Conservation (phyloP, 2,329 filamentous ascomycete species). For the Xylariaceae sp. region DNA sequence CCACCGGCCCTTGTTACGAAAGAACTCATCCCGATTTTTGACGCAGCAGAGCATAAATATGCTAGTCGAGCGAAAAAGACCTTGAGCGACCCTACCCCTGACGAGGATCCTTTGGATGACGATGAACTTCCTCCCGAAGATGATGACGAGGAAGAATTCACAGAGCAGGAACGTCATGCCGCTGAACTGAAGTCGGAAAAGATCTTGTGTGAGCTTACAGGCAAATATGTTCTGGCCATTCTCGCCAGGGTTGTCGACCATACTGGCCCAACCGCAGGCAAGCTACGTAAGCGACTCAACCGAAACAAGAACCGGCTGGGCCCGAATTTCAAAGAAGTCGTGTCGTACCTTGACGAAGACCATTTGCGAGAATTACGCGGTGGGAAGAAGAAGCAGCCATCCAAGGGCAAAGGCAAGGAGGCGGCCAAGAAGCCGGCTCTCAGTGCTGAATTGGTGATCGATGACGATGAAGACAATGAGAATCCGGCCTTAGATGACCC, state of each 20-base stretch:
- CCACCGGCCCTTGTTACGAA: conserved; percentile 55
- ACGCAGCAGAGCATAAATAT: conserved; percentile 69
- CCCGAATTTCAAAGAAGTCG: conserved; percentile 77
- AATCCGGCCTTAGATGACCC: conserved; percentile 27
- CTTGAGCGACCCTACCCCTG: conserved; percentile 62
- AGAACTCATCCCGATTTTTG: conserved; percentile 72
- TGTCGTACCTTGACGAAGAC: conserved; percentile 72
- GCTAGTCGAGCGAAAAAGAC: conserved; percentile 64
- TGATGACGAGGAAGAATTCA: conserved; percentile 49
- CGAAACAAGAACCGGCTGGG: conserved; percentile 80
- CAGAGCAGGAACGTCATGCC: conserved; percentile 56
- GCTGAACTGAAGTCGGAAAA: conserved; percentile 75
- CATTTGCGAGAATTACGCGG: conserved; percentile 46
- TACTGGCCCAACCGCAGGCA: conserved; percentile 53
- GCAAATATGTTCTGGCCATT: conserved; percentile 78
- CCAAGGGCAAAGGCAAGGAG: conserved; percentile 39
- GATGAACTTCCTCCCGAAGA: conserved; percentile 59
- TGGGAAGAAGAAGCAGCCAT: conserved; percentile 37
- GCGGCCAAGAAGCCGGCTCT: conserved; percentile 34
- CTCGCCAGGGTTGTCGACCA: conserved; percentile 70
- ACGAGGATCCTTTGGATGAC: conserved; percentile 68
- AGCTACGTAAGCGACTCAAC: conserved; percentile 66
- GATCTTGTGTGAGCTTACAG: conserved; percentile 77
- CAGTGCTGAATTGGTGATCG: conserved; percentile 43
- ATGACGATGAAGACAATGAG: conserved; percentile 32